These are phyloP conservation scores for Colletotrichum tropicicola DNA, from an alignment of 2,329 filamentous ascomycete species.

Conservation along the genomic window DNA sequence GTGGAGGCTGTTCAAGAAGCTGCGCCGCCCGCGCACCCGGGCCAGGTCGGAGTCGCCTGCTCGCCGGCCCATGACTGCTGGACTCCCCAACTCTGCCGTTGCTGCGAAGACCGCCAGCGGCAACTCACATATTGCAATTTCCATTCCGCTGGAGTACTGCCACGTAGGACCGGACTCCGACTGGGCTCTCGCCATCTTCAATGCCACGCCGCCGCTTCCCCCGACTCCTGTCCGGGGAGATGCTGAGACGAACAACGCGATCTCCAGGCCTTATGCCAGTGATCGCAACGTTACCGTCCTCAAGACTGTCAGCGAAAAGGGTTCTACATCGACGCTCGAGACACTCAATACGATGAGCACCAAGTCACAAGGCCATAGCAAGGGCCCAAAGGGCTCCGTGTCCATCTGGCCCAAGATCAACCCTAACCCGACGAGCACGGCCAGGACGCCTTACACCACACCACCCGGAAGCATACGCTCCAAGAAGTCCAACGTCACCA, in stretches of 20 bases:
- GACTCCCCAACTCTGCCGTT: slow-evolving; percentile 64
- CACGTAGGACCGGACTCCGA: slow-evolving; percentile 45
- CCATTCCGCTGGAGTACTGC: slow-evolving; percentile 62
- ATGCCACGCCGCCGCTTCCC: slow-evolving; percentile 34
- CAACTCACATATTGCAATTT: slow-evolving; percentile 68
- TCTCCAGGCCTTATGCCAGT: slow-evolving; percentile 28
- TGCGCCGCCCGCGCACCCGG: slow-evolving; percentile 31
- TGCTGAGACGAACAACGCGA: slow-evolving; percentile 14
- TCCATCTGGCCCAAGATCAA: slow-evolving; percentile 30
- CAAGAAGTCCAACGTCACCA: slow-evolving; percentile 1
- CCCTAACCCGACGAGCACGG: slow-evolving; percentile 20
- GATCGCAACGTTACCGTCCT: slow-evolving; percentile 39
- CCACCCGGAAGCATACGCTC: slow-evolving; percentile 21
- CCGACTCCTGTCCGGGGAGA: slow-evolving; percentile 22
- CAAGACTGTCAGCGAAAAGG: slow-evolving; percentile 46
- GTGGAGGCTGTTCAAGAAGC: slow-evolving; percentile 52
- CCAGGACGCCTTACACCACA: slow-evolving; percentile 27
- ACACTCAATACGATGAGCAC: slow-evolving; percentile 10
- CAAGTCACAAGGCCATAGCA: slow-evolving; percentile 6
- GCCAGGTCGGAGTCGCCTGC: slow-evolving; percentile 35
- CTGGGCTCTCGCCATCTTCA: slow-evolving; percentile 30
- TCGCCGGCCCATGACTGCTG: slow-evolving; percentile 29
- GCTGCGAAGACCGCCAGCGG: slow-evolving; percentile 62
- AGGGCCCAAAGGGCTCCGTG: slow-evolving; percentile 15
- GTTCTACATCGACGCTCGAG: slow-evolving; percentile 36